These are phyloP conservation scores for Lactarius vividus DNA, from an alignment of 768 basidiomycete species.

Conservation along the genomic window DNA sequence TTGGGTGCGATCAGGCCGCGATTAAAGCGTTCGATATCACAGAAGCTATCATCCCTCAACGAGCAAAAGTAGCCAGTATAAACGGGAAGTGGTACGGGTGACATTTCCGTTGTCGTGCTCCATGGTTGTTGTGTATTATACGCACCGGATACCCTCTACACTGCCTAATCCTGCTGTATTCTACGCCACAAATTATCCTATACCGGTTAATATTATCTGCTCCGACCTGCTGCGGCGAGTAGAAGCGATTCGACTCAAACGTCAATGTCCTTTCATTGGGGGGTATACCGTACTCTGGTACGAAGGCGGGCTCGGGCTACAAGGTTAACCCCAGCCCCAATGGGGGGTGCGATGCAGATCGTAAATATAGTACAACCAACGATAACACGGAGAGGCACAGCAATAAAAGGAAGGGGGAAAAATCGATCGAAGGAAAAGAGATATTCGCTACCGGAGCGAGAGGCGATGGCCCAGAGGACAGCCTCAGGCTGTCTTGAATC, in stretches of 20 bases:
- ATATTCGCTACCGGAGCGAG: not conserved
- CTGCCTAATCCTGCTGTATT: not conserved
- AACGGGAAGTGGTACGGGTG: slow-evolving; percentile 76
- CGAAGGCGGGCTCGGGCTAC: not conserved
- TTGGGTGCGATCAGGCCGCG: slow-evolving; percentile 57
- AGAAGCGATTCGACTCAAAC: not conserved
- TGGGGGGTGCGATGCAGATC: not conserved
- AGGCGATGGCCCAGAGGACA: not conserved
- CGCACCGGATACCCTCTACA: slow-evolving; percentile 11
- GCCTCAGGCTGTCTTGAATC: not conserved
- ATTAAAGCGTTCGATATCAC: slow-evolving; percentile 84
- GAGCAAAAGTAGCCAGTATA: slow-evolving; percentile 54
- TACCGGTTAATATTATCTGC: not conserved
- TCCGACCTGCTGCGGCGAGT: not conserved
- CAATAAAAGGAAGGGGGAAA: not conserved
- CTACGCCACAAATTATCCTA: not conserved
- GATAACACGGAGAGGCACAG: not conserved
- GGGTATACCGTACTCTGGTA: not conserved
- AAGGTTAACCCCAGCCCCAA: not conserved
- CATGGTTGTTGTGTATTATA: not conserved
- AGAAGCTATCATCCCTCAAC: slow-evolving; percentile 70
- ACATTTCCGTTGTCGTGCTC: not conserved
- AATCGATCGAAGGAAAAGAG: not conserved
- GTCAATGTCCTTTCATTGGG: not conserved
- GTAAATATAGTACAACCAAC: not conserved